Conservation (phyloP, 441 rosid species). For the Adansonia gregorii region DNA sequence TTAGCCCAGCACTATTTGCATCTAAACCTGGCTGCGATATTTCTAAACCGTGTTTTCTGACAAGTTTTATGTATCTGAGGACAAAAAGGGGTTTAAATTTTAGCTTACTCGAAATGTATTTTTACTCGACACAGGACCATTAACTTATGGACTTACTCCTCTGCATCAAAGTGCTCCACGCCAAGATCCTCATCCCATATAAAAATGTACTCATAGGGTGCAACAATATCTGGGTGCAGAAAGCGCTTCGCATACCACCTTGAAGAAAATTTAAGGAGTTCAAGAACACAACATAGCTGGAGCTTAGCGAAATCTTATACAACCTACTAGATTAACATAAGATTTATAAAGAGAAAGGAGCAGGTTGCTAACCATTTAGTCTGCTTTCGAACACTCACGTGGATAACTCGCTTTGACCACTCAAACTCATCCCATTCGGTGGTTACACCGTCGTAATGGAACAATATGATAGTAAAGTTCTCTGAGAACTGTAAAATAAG, state of each 20-base stretch:
- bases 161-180: slow-evolving; percentile 72
- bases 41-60: slow-evolving; percentile 83
- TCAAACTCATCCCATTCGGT: slow-evolving; percentile 81
- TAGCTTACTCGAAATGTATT: slow-evolving; percentile 22
- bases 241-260: slow-evolving; percentile 98
- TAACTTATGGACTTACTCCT: slow-evolving; percentile 51
- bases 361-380: slow-evolving; percentile 70
- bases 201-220: slow-evolving; percentile 82
- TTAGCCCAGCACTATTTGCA: slow-evolving; percentile 71
- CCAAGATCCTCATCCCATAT: slow-evolving; percentile 99
- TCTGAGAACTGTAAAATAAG: slow-evolving; percentile 72
- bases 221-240: slow-evolving; percentile 85
- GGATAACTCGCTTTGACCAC: slow-evolving; percentile 87
- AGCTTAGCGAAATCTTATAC: slow-evolving; percentile 8
- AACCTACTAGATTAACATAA: slow-evolving; percentile 18
- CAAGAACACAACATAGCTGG: not conserved
- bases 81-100: not conserved
- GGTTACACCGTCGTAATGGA: slow-evolving; percentile 85
- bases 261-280: slow-evolving; percentile 28
- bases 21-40: slow-evolving; percentile 98
- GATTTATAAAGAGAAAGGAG: slow-evolving; percentile 11
- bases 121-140: slow-evolving; percentile 9
- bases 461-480: slow-evolving; percentile 75
- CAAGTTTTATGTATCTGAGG: slow-evolving; percentile 73
- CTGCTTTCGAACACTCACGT: slow-evolving; percentile 77